These are phyloP conservation scores for Mycogone perniciosa DNA, from an alignment of 2,329 filamentous ascomycete genomes.

Conservation along the genomic window DNA sequence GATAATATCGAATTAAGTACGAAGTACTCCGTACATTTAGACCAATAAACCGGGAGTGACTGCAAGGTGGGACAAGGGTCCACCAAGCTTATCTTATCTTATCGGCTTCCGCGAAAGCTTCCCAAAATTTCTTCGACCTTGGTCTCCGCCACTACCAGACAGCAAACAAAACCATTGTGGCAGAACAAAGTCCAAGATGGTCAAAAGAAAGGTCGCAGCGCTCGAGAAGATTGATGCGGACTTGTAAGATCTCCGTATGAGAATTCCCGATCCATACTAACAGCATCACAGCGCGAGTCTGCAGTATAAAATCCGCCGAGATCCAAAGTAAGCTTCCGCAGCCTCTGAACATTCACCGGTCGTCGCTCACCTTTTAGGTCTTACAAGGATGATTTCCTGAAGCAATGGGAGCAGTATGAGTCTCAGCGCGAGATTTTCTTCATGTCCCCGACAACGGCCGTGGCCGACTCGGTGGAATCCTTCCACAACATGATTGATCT, in stretches of 20 bases:
- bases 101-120: neutral
- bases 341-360: neutral
- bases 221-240: slow-evolving; percentile 95
- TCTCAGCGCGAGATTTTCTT: slow-evolving; percentile 88
- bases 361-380: slow-evolving; percentile 47
- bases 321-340: slow-evolving; percentile 59
- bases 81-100: neutral
- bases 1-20: no score
- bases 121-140: slow-evolving; percentile 3
- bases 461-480: slow-evolving; percentile 71
- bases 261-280: slow-evolving; percentile 17
- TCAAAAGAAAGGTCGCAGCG: slow-evolving; percentile 82
- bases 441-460: slow-evolving; percentile 70
- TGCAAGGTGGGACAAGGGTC: no score
- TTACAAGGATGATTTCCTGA: slow-evolving; percentile 82
- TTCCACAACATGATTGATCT: slow-evolving; percentile 91
- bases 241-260: slow-evolving; percentile 44
- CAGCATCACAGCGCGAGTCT: slow-evolving; percentile 60
- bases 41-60: no score
- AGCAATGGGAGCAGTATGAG: slow-evolving; percentile 88
- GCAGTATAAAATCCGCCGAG: slow-evolving; percentile 84
- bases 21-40: no score
- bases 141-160: neutral
- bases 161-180: neutral
- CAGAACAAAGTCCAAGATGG: slow-evolving; percentile 45